Evolutionary conservation across 495 filamentous ascomycete genomes (phyloP).

Genomic region (Penicillium soppii): DNA sequence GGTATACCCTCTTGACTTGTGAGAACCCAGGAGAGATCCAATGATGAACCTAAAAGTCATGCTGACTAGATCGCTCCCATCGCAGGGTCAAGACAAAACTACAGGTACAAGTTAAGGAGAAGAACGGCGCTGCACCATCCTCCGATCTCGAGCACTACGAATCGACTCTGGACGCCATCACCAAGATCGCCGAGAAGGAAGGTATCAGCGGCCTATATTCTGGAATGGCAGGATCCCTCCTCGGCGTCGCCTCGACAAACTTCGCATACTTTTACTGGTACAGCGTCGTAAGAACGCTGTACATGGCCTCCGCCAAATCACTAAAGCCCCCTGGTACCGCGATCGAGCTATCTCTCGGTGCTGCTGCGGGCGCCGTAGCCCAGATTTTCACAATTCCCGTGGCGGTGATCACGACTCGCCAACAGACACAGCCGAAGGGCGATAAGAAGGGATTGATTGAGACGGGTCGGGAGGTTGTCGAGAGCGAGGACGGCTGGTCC

Average conservation of each 20-base stretch:
- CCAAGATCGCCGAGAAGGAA: slow-evolving; percentile 80
- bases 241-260: slow-evolving; percentile 95
- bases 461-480: slow-evolving; percentile 83
- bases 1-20: slow-evolving; percentile 98
- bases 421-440: slow-evolving; percentile 84
- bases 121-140: slow-evolving; percentile 27
- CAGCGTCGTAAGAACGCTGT: slow-evolving; percentile 79
- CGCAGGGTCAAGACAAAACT: slow-evolving; percentile 91
- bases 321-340: slow-evolving; percentile 73
- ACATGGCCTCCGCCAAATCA: slow-evolving; percentile 65
- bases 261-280: slow-evolving; percentile 99
- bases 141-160: slow-evolving; percentile 69
- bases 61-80: slow-evolving; percentile 12
- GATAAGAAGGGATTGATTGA: slow-evolving; percentile 86
- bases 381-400: slow-evolving; percentile 97
- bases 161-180: slow-evolving; percentile 83
- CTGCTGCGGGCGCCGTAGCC: slow-evolving; percentile 83
- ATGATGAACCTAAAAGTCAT: background rate
- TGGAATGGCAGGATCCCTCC: slow-evolving; percentile 79
- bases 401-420: slow-evolving; percentile 89
- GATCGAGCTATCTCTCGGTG: slow-evolving; percentile 82
- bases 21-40: slow-evolving; percentile 9
- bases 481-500: slow-evolving; percentile 84
- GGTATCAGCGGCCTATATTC: slow-evolving; percentile 82
- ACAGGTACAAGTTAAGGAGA: slow-evolving; percentile 86